phyloP scores from a whole-genome alignment of 345 rosid species.

The Raphanus sativus region DNA sequence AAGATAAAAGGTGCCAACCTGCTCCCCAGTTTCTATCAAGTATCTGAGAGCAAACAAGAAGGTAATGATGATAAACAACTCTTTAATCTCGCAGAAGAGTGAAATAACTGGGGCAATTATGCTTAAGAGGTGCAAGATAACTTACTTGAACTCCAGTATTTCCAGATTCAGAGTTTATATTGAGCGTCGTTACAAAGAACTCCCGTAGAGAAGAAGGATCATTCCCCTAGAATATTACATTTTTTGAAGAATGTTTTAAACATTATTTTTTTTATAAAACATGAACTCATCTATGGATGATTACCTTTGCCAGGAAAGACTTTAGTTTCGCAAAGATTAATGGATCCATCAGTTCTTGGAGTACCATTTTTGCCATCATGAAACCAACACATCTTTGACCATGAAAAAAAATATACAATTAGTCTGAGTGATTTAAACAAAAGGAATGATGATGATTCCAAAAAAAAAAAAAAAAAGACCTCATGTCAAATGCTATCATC shows the following conservation, averaged over 20 bases:
- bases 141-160: conserved; percentile 81
- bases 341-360: conserved; percentile 91
- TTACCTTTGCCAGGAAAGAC: conserved; percentile 77
- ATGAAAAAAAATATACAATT: conserved; percentile 18
- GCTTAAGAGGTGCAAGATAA: not conserved
- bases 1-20: conserved; percentile 92
- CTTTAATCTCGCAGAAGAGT: not conserved
- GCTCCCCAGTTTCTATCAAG: conserved; percentile 97
- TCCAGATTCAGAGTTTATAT: conserved; percentile 64
- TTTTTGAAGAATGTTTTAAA: not conserved
- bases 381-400: conserved; percentile 79
- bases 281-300: not conserved
- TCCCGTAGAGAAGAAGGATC: conserved; percentile 93
- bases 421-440: not conserved
- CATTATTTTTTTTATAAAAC: not conserved
- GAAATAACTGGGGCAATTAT: not conserved
- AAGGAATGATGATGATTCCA: not conserved
- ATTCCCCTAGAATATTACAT: conserved; percentile 57
- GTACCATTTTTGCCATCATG: conserved; percentile 99
- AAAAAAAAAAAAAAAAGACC: conserved; percentile 40
- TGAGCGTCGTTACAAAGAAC: conserved; percentile 62
- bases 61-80: conserved; percentile 14
- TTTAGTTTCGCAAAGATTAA: conserved; percentile 68
- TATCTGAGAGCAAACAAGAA: conserved; percentile 50
- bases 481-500: conserved; percentile 99